Percentiles rank a stretch among this genome's conserved stretches.
Conservation (phyloP, 2,329 filamentous ascomycete species). For the Akanthomyces lecanii region DNA sequence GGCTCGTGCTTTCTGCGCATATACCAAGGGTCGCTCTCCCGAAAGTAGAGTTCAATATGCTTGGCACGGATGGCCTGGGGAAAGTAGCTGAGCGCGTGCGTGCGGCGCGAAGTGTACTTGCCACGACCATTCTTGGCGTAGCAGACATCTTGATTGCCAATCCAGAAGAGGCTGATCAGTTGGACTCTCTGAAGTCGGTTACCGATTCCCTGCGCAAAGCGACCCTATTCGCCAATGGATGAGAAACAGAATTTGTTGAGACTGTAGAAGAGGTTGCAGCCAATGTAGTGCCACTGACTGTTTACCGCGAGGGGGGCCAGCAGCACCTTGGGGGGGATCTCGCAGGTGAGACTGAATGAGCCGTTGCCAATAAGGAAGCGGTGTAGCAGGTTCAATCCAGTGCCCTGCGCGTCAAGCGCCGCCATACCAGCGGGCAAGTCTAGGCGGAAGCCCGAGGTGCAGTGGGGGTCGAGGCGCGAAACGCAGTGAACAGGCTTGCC, state of each 20-base stretch:
- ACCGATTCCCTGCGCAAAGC: slow-evolving; percentile 42
- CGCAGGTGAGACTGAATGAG: slow-evolving; percentile 30
- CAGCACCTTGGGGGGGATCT: slow-evolving; percentile 32
- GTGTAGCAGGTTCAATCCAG: slow-evolving; percentile 20
- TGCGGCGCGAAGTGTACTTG: slow-evolving; percentile 36
- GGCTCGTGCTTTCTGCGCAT: slow-evolving; percentile 38
- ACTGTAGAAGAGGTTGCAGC: slow-evolving; percentile 43
- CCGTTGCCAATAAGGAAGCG: slow-evolving; percentile 37
- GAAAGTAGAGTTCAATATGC: slow-evolving; percentile 35
- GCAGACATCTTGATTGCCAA: slow-evolving; percentile 33
- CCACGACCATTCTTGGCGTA: slow-evolving; percentile 16
- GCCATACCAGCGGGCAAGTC: too few relatives aligned
- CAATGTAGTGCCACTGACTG: slow-evolving; percentile 38
- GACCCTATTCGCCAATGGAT: slow-evolving; percentile 48
- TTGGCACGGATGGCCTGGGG: slow-evolving; percentile 35
- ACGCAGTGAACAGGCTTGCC: slow-evolving; percentile 38
- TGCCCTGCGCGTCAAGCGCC: neutral
- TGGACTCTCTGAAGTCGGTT: slow-evolving; percentile 39
- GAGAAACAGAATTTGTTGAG: slow-evolving; percentile 48
- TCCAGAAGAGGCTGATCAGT: slow-evolving; percentile 42
- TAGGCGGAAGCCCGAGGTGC: neutral
- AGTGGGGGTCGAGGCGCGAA: slow-evolving; percentile 38
- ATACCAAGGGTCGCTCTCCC: slow-evolving; percentile 29
- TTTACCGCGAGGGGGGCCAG: slow-evolving; percentile 38
- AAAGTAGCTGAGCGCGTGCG: slow-evolving; percentile 33